A percentile compares a stretch with the other conserved stretches of the same genome.
Evolutionary conservation across 257 asterid species (phyloP).

Genomic region (Phtheirospermum japonicum): DNA sequence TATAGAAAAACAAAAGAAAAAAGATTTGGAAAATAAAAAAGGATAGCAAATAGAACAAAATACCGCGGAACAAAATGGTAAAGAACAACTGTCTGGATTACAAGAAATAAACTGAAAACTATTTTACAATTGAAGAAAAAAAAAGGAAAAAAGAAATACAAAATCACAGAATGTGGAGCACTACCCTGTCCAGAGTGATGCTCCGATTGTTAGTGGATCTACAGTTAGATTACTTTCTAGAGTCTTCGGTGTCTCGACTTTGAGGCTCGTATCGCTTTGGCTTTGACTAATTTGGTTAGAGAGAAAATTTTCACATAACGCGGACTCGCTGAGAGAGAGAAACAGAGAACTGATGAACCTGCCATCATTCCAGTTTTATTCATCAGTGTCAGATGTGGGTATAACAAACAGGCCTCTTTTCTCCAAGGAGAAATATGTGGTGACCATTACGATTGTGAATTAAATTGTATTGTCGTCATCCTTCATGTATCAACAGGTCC

Average conservation of each 20-base stretch:
- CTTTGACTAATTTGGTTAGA: conserved; percentile 35
- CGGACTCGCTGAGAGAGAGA: conserved; percentile 18
- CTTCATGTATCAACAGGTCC: conserved; percentile 58
- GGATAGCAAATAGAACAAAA: neutral
- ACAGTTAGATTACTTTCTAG: conserved; percentile 41
- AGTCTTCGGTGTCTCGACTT: conserved; percentile 21
- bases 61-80: conserved; percentile 13
- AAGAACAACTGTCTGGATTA: conserved; percentile 19
- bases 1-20: neutral
- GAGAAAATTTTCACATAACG: conserved; percentile 18
- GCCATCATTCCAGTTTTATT: conserved; percentile 15
- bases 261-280: conserved; percentile 29
- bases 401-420: too few relatives aligned
- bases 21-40: neutral
- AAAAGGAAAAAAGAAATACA: conserved; percentile 14
- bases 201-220: conserved; percentile 36
- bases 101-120: conserved; percentile 25
- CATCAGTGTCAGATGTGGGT: conserved; percentile 17
- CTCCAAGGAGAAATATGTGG: conserved; percentile 18
- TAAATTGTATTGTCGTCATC: conserved; percentile 32
- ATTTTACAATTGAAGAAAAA: conserved; percentile 35
- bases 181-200: conserved; percentile 27
- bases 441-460: conserved; percentile 7
- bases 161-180: conserved; percentile 24
- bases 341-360: conserved; percentile 22